Conservation (phyloP, 2,329 filamentous ascomycete genomes). For the Parafenestella ontariensis region DNA sequence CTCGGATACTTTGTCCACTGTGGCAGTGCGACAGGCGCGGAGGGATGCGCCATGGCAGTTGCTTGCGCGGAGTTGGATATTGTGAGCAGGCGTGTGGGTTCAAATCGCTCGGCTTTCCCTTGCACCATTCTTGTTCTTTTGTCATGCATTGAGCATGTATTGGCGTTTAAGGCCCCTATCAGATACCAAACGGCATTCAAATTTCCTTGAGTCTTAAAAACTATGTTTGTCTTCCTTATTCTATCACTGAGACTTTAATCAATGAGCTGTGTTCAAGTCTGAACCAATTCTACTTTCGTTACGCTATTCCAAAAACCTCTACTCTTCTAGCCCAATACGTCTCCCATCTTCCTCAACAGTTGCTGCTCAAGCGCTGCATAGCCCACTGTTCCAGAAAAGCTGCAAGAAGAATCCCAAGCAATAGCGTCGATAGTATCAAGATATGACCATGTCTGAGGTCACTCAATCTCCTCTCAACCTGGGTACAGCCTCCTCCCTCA, state of each 20-base stretch:
- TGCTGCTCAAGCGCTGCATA: not conserved
- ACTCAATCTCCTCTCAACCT: slow-evolving; percentile 17
- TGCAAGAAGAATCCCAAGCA: not conserved
- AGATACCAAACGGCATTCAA: slow-evolving; percentile 20
- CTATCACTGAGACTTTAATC: not conserved
- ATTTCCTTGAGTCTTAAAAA: not conserved
- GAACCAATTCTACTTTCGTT: not conserved
- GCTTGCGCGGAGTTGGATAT: not conserved
- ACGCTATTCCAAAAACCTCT: not conserved
- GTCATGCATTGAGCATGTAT: not conserved
- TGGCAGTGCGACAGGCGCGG: too few relatives aligned
- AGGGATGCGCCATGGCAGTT: not conserved
- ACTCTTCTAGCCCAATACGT: slow-evolving; percentile 2
- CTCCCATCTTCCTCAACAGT: not conserved
- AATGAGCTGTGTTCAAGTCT: not conserved
- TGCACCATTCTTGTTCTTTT: not conserved
- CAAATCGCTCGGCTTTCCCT: not conserved
- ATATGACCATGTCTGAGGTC: too few relatives aligned
- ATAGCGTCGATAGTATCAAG: not conserved
- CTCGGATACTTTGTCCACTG: too few relatives aligned
- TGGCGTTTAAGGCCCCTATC: slow-evolving; percentile 12
- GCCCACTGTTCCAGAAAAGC: not conserved
- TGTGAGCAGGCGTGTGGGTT: not conserved
- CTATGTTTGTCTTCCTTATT: not conserved
- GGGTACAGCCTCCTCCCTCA: slow-evolving; percentile 8